These are phyloP conservation scores for Microcos paniculata DNA, from an alignment of 345 rosid species.

Conservation along the genomic window DNA sequence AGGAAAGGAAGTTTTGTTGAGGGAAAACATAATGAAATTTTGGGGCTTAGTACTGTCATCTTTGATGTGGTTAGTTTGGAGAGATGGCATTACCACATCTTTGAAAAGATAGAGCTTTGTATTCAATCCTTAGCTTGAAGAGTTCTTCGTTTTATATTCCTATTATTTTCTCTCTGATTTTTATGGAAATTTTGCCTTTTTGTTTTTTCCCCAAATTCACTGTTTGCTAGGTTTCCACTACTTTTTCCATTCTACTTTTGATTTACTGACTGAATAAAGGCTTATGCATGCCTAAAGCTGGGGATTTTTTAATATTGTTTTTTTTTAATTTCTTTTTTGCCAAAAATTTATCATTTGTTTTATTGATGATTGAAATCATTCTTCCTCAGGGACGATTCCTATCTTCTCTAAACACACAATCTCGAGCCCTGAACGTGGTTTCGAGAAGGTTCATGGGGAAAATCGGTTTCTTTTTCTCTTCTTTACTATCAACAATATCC, in stretches of 20 bases:
- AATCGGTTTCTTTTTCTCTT: not conserved
- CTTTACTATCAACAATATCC: not conserved
- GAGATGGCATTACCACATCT: not conserved
- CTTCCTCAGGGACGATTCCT: slow-evolving; percentile 75
- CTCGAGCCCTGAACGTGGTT: slow-evolving; percentile 89
- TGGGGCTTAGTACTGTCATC: not conserved
- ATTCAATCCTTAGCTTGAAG: not conserved
- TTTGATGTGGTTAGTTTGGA: not conserved
- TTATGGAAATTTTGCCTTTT: not conserved
- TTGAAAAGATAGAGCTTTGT: not conserved
- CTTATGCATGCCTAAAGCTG: slow-evolving; percentile 9
- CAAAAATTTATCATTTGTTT: slow-evolving; percentile 6
- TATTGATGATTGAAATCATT: slow-evolving; percentile 18
- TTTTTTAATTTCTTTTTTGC: not conserved
- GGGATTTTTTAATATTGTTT: not conserved
- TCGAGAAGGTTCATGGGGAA: slow-evolving; percentile 66
- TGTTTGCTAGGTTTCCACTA: not conserved
- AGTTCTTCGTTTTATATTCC: not conserved
- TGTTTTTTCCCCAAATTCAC: not conserved
- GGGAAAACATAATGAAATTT: not conserved
- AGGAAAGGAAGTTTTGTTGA: not conserved
- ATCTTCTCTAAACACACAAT: slow-evolving; percentile 69
- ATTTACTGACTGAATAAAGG: not conserved
- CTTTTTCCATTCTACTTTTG: not conserved
- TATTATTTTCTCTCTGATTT: not conserved